Percentiles rank a stretch among this genome's conserved stretches.
These are phyloP conservation scores for Curvularia lunata DNA, from an alignment of 2,329 filamentous ascomycete genomes.

Conservation along the genomic window DNA sequence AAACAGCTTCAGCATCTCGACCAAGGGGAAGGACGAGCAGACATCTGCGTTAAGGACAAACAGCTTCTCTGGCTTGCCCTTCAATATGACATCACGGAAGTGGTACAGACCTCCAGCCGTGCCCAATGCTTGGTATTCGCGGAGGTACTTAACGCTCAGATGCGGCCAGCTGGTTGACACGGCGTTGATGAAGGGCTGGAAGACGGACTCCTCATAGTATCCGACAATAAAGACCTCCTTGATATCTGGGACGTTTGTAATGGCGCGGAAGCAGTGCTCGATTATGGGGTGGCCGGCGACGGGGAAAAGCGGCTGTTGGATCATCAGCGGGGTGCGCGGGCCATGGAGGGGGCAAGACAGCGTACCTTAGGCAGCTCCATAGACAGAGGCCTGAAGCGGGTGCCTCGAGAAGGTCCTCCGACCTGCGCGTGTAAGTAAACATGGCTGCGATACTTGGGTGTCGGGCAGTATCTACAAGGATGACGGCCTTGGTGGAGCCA, in stretches of 20 bases:
- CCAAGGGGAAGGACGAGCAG: constrained; percentile 96
- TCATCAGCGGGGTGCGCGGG: constrained; percentile 27
- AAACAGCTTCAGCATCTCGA: constrained; percentile 93
- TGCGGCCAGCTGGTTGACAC: constrained; percentile 82
- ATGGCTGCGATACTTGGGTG: constrained; percentile 6
- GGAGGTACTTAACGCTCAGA: constrained; percentile 90
- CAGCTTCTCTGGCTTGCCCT: constrained; percentile 90
- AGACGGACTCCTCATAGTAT: constrained; percentile 97
- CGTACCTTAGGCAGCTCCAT: constrained; percentile 92
- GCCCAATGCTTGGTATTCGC: constrained; percentile 95
- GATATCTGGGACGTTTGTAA: constrained; percentile 88
- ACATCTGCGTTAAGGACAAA: constrained; percentile 98
- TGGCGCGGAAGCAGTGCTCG: constrained; percentile 93
- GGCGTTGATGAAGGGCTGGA: constrained; percentile 98
- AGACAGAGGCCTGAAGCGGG: constrained; percentile 90
- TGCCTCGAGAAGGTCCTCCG: constrained; percentile 92
- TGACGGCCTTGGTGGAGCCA: constrained; percentile 84
- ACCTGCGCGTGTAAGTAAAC: constrained; percentile 65
- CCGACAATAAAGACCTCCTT: constrained; percentile 97
- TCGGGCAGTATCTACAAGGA: constrained; percentile 69
- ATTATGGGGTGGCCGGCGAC: constrained; percentile 98
- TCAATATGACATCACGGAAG: constrained; percentile 98
- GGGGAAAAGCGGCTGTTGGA: constrained; percentile 85
- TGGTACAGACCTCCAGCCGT: constrained; percentile 97
- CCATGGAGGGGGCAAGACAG: constrained; percentile 19